These are phyloP conservation scores for Russula sp. DNA, from an alignment of 768 basidiomycete genomes.

Conservation along the genomic window DNA sequence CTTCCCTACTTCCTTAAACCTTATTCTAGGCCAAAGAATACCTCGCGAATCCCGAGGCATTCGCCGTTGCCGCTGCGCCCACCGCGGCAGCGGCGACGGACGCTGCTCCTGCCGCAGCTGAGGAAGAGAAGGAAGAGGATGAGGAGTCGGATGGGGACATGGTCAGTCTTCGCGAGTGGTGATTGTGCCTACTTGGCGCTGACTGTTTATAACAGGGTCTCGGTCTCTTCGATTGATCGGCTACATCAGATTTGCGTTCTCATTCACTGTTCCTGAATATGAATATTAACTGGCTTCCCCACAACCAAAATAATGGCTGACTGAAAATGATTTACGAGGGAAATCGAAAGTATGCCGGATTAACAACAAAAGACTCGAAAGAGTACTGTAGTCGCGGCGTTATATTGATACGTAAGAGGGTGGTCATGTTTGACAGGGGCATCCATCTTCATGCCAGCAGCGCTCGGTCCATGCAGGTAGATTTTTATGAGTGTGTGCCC, in stretches of 20 bases:
- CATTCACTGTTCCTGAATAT: neutral
- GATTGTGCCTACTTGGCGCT: conserved; percentile 5
- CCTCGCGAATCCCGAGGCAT: conserved; percentile 98
- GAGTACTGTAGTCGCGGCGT: neutral
- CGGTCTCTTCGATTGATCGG: conserved; percentile 80
- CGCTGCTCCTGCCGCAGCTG: conserved; percentile 50
- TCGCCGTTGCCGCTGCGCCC: conserved; percentile 71
- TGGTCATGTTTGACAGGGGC: neutral
- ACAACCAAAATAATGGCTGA: neutral
- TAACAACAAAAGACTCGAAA: neutral
- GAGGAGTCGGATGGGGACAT: conserved; percentile 87
- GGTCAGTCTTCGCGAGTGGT: conserved; percentile 41
- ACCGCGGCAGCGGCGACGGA: conserved; percentile 47
- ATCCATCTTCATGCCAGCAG: neutral
- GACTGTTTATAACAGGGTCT: conserved; percentile 61
- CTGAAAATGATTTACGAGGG: neutral
- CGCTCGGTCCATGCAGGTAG: too few relatives aligned
- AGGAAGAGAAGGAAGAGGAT: conserved; percentile 69
- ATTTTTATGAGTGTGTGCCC: neutral
- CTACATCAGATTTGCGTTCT: conserved; percentile 1
- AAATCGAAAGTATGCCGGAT: neutral
- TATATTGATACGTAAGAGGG: neutral
- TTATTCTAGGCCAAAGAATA: conserved; percentile 79
- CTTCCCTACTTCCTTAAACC: conserved; percentile 31
- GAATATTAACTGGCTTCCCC: conserved; percentile 2